These are phyloP conservation scores for Galeopsis tetrahit DNA, from an alignment of 257 asterid species.

Conservation along the genomic window DNA sequence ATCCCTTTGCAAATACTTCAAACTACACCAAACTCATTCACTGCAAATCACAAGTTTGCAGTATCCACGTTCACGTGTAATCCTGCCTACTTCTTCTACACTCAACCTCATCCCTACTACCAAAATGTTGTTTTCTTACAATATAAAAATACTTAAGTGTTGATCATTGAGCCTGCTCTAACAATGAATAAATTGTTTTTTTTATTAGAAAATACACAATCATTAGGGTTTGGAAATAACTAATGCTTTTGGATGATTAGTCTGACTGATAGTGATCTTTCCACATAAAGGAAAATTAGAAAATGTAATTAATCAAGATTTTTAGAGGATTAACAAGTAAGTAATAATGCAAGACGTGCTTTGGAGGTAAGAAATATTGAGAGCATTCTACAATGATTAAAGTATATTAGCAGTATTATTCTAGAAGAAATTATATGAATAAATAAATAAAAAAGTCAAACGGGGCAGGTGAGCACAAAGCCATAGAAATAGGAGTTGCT, in stretches of 20 bases:
- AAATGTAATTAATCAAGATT: background rate
- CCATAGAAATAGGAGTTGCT: constrained; percentile 15
- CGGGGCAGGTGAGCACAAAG: constrained; percentile 20
- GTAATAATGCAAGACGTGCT: constrained; percentile 15
- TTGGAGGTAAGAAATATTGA: constrained; percentile 25
- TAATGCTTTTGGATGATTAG: background rate
- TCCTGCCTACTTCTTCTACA: background rate
- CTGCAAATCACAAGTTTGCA: background rate
- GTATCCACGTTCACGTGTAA: background rate
- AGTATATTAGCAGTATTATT: background rate
- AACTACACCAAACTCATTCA: background rate
- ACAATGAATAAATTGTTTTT: background rate
- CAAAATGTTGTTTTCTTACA: background rate
- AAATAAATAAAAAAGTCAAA: constrained; percentile 5
- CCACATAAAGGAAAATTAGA: too few relatives aligned
- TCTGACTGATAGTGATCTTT: too few relatives aligned
- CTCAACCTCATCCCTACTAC: background rate
- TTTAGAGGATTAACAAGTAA: constrained; percentile 7
- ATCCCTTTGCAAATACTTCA: constrained; percentile 6
- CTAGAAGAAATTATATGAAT: background rate
- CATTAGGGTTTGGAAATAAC: background rate
- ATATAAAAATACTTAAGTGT: background rate
- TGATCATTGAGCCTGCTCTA: background rate
- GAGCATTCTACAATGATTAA: constrained; percentile 9
- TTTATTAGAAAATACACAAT: background rate